Percentiles rank a stretch among this genome's conserved stretches.
These are phyloP conservation scores for Aurinia saxatilis DNA, from an alignment of 345 rosid species.

Conservation along the genomic window DNA sequence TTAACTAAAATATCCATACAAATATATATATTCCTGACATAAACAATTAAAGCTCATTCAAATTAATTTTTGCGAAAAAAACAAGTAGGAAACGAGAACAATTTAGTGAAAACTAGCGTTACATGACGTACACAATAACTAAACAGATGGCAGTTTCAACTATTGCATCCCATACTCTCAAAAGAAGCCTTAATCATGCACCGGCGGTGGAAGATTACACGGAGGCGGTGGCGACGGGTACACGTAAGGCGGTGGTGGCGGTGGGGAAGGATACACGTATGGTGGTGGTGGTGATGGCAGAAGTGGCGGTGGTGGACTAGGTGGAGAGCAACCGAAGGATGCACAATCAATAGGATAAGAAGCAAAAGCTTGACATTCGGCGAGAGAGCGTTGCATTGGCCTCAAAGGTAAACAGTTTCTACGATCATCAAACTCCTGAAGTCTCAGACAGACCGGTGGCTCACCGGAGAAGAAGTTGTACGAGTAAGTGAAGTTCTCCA, in stretches of 20 bases:
- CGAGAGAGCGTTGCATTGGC: conserved; percentile 53
- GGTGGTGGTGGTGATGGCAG: conserved; percentile 15
- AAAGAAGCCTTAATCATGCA: conserved; percentile 14
- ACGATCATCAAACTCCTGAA: conserved; percentile 47
- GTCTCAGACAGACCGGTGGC: conserved; percentile 49
- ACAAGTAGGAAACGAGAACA: neutral
- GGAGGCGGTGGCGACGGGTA: conserved; percentile 14
- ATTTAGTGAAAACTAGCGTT: conserved; percentile 10
- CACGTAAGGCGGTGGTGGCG: neutral
- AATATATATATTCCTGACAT: neutral
- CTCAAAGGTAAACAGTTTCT: conserved; percentile 56
- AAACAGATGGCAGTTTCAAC: conserved; percentile 14
- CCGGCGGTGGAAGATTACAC: neutral
- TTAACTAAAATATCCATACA: no score
- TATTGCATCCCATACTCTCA: neutral
- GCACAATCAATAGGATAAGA: conserved; percentile 47
- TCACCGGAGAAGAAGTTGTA: conserved; percentile 55
- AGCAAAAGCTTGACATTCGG: conserved; percentile 54
- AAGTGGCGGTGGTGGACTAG: conserved; percentile 16
- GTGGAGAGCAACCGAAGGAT: conserved; percentile 45
- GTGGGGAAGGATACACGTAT: neutral
- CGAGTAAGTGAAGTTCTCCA: conserved; percentile 75
- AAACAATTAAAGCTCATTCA: conserved; percentile 9
- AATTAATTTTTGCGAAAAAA: neutral
- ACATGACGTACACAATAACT: conserved; percentile 13